phyloP scores from a whole-genome alignment of 2,329 filamentous ascomycete species.

The Bisporella sp. region DNA sequence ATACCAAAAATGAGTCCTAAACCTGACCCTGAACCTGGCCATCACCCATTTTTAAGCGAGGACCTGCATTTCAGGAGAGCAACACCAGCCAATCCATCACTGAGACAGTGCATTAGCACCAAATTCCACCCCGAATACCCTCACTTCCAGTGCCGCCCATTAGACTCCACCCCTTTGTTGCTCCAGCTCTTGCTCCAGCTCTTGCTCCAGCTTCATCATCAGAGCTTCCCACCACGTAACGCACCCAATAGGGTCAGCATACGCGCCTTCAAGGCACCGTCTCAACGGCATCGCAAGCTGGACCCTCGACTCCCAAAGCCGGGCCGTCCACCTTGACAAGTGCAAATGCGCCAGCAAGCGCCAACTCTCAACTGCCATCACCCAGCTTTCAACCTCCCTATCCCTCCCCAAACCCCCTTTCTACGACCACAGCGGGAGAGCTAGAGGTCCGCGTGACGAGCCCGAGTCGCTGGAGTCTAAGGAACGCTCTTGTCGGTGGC shows the following conservation, averaged over 20 bases:
- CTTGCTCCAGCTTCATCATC: background rate
- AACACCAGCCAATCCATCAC: too few species aligned
- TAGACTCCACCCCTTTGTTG: too few species aligned
- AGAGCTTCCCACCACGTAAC: background rate
- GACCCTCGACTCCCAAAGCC: constrained; percentile 12
- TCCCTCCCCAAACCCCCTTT: constrained; percentile 15
- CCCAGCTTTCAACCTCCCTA: constrained; percentile 24
- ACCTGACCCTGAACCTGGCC: too few species aligned
- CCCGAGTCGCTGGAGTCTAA: constrained; percentile 32
- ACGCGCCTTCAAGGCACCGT: constrained; percentile 15
- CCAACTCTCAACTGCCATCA: constrained; percentile 19
- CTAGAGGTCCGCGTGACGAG: constrained; percentile 35
- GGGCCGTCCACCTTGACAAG: constrained; percentile 15
- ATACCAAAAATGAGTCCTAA: too few species aligned
- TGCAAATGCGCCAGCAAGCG: constrained; percentile 11
- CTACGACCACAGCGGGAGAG: constrained; percentile 9
- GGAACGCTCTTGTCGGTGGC: constrained; percentile 23
- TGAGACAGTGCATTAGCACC: too few species aligned
- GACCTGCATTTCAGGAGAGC: too few species aligned
- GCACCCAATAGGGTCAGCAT: background rate
- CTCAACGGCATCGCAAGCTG: constrained; percentile 24
- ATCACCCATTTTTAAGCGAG: too few species aligned
- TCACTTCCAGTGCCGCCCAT: too few species aligned
- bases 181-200: too few species aligned
- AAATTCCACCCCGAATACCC: too few species aligned